phyloP scores from a whole-genome alignment of 208 protist genomes.

The Trypanosoma grayi region DNA sequence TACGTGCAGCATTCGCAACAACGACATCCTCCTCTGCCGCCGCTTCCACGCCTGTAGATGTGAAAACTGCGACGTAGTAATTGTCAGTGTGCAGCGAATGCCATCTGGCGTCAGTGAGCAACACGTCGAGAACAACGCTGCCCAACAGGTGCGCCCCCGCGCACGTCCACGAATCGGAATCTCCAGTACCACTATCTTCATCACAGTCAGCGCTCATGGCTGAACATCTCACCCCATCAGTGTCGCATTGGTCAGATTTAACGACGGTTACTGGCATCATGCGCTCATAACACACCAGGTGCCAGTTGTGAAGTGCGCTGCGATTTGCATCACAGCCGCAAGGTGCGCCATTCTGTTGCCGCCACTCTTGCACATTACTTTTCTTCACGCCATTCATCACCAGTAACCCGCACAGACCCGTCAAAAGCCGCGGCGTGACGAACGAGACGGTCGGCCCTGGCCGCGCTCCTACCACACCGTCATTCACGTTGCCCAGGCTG shows the following conservation, averaged over 20 bases:
- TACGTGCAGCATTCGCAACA: no score
- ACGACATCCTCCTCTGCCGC: neutral
- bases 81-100: slow-evolving; percentile 8
- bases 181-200: neutral
- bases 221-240: neutral
- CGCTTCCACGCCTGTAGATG: neutral
- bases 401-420: slow-evolving; percentile 23
- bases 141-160: slow-evolving; percentile 12
- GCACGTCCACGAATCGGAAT: neutral
- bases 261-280: neutral
- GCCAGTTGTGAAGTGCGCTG: slow-evolving; percentile 9
- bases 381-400: slow-evolving; percentile 19
- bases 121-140: slow-evolving; percentile 25
- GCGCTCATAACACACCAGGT: slow-evolving; percentile 5
- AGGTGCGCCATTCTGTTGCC: slow-evolving; percentile 14
- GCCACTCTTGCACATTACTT: slow-evolving; percentile 10
- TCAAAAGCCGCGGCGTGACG: slow-evolving; percentile 21
- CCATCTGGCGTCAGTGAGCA: slow-evolving; percentile 17
- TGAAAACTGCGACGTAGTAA: slow-evolving; percentile 20
- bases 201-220: neutral
- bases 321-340: neutral
- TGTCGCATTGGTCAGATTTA: neutral
- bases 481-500: neutral
- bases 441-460: slow-evolving; percentile 9
- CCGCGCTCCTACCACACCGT: neutral